Evolutionary conservation across 169 alveolate species (phyloP).

Genomic region (Plasmodium cynomolgi): DNA sequence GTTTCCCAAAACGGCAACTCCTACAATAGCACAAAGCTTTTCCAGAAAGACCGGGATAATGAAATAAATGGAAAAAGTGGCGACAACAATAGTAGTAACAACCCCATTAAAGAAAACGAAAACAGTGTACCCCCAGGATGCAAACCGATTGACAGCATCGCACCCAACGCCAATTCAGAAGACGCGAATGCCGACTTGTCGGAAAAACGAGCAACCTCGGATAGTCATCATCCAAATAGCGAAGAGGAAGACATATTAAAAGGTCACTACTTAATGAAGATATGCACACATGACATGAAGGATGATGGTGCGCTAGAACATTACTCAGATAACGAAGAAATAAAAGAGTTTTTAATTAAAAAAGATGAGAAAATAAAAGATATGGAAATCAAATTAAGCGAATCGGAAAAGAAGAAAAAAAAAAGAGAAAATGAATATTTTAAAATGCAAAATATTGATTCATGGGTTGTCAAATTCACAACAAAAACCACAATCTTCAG

Average conservation of each 20-base stretch:
- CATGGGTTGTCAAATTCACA: constrained; percentile 78
- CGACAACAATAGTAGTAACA: neutral
- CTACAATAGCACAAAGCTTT: neutral
- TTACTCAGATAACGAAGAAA: constrained; percentile 52
- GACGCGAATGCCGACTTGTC: neutral
- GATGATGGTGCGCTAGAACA: constrained; percentile 30
- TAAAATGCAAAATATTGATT: constrained; percentile 38
- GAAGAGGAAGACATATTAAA: constrained; percentile 11
- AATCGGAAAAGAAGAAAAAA: constrained; percentile 33
- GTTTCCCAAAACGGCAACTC: neutral
- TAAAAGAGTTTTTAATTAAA: constrained; percentile 31
- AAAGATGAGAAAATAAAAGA: constrained; percentile 39
- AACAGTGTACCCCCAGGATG: neutral
- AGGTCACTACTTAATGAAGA: constrained; percentile 40
- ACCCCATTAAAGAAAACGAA: neutral
- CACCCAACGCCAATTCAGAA: neutral
- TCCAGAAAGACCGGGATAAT: neutral
- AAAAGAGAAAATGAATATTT: constrained; percentile 54
- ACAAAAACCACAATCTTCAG: constrained; percentile 77
- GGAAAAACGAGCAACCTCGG: neutral
- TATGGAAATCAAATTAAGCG: constrained; percentile 30
- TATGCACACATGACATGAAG: constrained; percentile 49
- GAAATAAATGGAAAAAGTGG: neutral
- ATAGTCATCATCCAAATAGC: constrained; percentile 2
- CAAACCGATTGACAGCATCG: neutral